Evolutionary conservation across 169 alveolate species (phyloP).

Genomic region (Babesia bigemina): DNA sequence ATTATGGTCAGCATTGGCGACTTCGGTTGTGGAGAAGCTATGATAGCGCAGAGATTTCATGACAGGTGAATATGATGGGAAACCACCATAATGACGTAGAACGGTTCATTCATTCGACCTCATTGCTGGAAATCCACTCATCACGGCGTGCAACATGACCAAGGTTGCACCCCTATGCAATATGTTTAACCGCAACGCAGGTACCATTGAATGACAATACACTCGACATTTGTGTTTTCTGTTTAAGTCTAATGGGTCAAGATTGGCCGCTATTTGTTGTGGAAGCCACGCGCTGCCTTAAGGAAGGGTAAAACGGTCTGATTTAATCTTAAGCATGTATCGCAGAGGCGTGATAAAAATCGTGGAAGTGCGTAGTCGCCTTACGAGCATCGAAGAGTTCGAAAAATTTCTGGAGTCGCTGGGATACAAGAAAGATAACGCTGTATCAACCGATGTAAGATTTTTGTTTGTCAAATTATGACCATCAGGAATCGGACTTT

Average conservation of each 20-base stretch:
- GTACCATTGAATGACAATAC: constrained; percentile 70
- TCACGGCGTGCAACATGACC: constrained; percentile 80
- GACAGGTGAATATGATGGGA: constrained; percentile 3
- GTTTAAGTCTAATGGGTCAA: constrained; percentile 84
- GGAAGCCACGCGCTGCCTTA: constrained; percentile 81
- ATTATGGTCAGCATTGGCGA: constrained; percentile 67
- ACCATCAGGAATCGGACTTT: constrained; percentile 24
- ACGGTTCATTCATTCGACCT: constrained; percentile 78
- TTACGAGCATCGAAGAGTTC: constrained; percentile 13
- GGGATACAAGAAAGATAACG: constrained; percentile 36
- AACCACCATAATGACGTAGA: constrained; percentile 6
- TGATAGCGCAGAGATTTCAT: constrained; percentile 65
- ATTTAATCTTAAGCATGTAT: no score
- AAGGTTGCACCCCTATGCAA: constrained; percentile 20
- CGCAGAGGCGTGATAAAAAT: constrained; percentile 57
- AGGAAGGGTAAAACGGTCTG: constrained; percentile 32
- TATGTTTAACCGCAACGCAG: constrained; percentile 16
- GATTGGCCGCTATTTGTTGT: constrained; percentile 84
- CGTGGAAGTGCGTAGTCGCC: constrained; percentile 54
- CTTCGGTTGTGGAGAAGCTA: constrained; percentile 81
- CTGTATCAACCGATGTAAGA: constrained; percentile 6
- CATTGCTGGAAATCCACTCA: constrained; percentile 66
- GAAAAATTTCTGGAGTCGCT: constrained; percentile 11
- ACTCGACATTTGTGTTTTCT: constrained; percentile 78
- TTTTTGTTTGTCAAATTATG: neutral